Evolutionary conservation across 2,329 filamentous ascomycete genomes (phyloP), one percentile per base, ranked within the genome.

Genomic region (Venturia pyrina): DNA sequence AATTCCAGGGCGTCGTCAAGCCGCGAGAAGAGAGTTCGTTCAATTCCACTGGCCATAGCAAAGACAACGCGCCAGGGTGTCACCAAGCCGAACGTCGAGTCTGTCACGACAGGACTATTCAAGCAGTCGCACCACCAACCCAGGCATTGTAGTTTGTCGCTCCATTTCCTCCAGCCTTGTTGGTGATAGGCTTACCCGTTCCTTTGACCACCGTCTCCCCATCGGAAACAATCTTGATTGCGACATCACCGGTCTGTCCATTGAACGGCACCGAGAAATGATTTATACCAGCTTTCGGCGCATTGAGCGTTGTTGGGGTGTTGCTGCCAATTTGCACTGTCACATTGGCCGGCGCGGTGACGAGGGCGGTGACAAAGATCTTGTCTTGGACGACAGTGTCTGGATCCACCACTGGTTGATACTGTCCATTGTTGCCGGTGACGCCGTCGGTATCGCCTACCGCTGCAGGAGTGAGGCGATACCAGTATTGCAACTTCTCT

Each of bases 401-500:
- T 1, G 73, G 68, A 1, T 65, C 48, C 37, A 70, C 69, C 5
- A 67, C 69, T 15, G 76, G 75, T 56, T 68, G 64, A 65, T 66
- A 66, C 60, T 48, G 46, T 5, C 15, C 15, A 44, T 69, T 43
- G 67, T 75, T 72, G 50, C 77, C 68, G 0, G 70, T 72, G 69
- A 74, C 74, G 73, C 77, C 78, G 17, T 77, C 75, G 17, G 78
- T 74, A 17, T 69, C 67, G 43, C 79, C 78, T 15, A 76, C 71
- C 2, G 63, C 67, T 3, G 71, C 74, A 0, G 76, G 76, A 5
- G 73, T 74, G 3, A 75, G 76, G 21, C 79, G 76, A 69, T 81
- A 81, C 79, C 80, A 81, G 56, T 74, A 77, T 2, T 77, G 71
- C 5, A 79, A 72, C 5, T 71, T 75, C 66, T 80, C 66, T 5